phyloP scores from a whole-genome alignment of 768 basidiomycete species.

The Rubroboletus pulcherrimus region DNA sequence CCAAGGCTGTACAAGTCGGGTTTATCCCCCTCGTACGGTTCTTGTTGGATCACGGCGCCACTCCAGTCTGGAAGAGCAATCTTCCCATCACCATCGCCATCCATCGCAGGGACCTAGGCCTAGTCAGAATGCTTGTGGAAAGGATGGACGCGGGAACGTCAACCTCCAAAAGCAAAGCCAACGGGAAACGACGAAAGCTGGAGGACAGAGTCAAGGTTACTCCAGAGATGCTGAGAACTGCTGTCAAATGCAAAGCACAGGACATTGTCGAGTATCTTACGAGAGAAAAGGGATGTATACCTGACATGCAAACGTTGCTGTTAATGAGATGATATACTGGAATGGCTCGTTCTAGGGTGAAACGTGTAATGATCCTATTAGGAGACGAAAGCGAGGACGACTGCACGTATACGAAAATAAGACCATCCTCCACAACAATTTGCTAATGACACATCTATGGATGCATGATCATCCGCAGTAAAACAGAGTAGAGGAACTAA shows the following conservation, averaged over 20 bases:
- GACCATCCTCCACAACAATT: constrained; percentile 12
- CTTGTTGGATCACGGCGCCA: constrained; percentile 69
- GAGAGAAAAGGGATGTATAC: constrained; percentile 66
- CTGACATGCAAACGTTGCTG: constrained; percentile 64
- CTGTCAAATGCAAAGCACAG: constrained; percentile 59
- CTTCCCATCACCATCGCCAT: constrained; percentile 79
- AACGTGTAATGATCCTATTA: neutral
- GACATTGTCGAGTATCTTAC: constrained; percentile 72
- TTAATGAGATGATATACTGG: constrained; percentile 30
- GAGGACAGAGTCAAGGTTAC: constrained; percentile 57
- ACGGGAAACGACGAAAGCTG: constrained; percentile 48
- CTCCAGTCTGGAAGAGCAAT: constrained; percentile 55
- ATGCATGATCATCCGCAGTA: constrained; percentile 15
- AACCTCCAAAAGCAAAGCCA: constrained; percentile 18
- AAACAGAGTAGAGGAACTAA: constrained; percentile 3
- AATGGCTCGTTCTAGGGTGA: neutral
- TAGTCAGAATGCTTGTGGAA: constrained; percentile 79
- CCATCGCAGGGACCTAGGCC: constrained; percentile 55
- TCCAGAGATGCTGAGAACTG: constrained; percentile 58
- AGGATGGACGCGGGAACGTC: constrained; percentile 31
- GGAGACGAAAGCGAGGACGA: neutral
- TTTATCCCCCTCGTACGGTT: constrained; percentile 65
- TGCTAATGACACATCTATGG: constrained; percentile 26
- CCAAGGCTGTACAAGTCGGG: constrained; percentile 66
- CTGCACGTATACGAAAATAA: constrained; percentile 2